A percentile compares a stretch with the other conserved stretches of the same genome.
Evolutionary conservation across 208 protist species (phyloP).

Genomic region (Trichomonas vaginalis): DNA sequence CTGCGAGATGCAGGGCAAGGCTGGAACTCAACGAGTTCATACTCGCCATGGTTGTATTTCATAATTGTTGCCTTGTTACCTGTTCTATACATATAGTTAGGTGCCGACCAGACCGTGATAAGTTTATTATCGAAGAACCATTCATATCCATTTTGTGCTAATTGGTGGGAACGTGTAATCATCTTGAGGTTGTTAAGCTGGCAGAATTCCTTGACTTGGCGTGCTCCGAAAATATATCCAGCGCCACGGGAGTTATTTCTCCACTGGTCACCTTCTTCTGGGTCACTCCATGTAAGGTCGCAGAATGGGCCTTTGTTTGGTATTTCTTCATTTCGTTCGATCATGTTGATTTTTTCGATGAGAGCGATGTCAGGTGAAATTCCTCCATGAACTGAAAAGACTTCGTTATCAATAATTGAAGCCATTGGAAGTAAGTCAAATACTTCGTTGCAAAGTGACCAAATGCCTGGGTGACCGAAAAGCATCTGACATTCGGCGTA

Average conservation of each 20-base stretch:
- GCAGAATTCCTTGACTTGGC: conserved; percentile 48
- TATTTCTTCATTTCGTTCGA: conserved; percentile 55
- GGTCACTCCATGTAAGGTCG: conserved; percentile 69
- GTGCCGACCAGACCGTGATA: conserved; percentile 72
- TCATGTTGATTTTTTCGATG: conserved; percentile 52
- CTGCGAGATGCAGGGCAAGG: neutral
- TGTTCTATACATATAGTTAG: conserved; percentile 59
- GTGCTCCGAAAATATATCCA: conserved; percentile 63
- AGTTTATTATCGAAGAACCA: conserved; percentile 58
- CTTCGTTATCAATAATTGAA: conserved; percentile 39
- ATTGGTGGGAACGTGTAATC: conserved; percentile 63
- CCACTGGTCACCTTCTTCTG: conserved; percentile 60
- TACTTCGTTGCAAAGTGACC: conserved; percentile 61
- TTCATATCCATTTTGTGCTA: conserved; percentile 74
- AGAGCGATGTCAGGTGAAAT: neutral
- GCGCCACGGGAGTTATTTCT: conserved; percentile 58
- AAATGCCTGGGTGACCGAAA: conserved; percentile 62
- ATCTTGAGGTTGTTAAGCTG: conserved; percentile 54
- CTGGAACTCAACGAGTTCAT: neutral
- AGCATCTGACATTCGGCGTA: conserved; percentile 63
- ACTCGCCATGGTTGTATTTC: conserved; percentile 38
- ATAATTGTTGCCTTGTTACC: conserved; percentile 92
- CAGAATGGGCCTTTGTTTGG: conserved; percentile 39
- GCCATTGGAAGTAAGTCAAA: conserved; percentile 64
- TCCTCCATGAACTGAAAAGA: conserved; percentile 17